Base-by-base conservation (phyloP, 352 stramenopile species). In the Globisporangium sylvaticum region DNA sequence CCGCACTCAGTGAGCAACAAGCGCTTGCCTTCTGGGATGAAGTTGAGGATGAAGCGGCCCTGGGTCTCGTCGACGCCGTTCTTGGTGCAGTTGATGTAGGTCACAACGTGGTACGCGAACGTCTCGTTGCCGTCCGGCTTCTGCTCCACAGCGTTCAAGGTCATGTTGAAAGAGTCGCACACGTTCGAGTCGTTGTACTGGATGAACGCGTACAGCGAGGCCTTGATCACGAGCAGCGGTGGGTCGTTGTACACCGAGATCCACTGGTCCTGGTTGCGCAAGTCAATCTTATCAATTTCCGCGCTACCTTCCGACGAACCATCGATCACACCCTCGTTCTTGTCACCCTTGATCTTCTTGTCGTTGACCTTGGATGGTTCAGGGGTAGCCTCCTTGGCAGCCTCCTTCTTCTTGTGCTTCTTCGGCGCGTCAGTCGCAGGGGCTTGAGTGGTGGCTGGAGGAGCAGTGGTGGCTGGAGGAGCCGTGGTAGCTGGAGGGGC, bases 111-210 rank as follows among this genome's bases (percentile, higher is more conserved):
- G 82, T 92, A 95, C 68, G 80, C 77, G 62, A 80, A 90, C 46
- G 74, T 82, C 14, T 80, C 80, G 44, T 92, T 91, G 61, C 83
- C 83, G 22, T 90, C 81, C 0, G 81, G 68, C 74, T 91, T 91
- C 68, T 92, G 81, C 73, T 95, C 87, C 63, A 92, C 85, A 53
- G 87, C 81, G 67, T 91, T 90, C 67, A 95, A 80, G 4, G 83
- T 92, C 83, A 94, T 92, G 75, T 92, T 93, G 74, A 95, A 92
- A 24, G 80, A 81, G 72, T 92, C 84, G 62, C 87, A 95, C 42
- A 95, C 80, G 27, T 78, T 75, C 58, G 85, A 87, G 78, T 90
- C 74, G 56, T 95, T 94, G 81, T 95, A 95, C 29, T 80, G 76
- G 62, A 91, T 91, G 71, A 95, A 95, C 20, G 87, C 85, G 67